phyloP scores from a whole-genome alignment of 2,329 filamentous ascomycete genomes.

The Neofusicoccum cordaticola region DNA sequence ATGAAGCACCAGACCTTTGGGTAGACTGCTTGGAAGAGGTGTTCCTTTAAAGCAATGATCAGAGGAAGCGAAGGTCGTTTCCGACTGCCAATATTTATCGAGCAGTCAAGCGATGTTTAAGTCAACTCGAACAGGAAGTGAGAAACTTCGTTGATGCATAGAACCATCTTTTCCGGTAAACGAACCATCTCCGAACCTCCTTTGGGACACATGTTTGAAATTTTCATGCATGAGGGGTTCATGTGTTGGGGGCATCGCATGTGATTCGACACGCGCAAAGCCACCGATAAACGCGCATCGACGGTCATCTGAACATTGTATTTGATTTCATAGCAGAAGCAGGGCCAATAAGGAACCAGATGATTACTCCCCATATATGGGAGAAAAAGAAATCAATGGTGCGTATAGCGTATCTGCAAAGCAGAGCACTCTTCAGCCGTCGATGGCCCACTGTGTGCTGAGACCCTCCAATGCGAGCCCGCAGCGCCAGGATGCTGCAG shows the following conservation, averaged over 20 bases:
- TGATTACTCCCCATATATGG: not conserved
- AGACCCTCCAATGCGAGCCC: not conserved
- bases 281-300: not conserved
- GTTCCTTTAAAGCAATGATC: no score
- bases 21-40: no score
- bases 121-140: no score
- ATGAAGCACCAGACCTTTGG: no score
- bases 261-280: not conserved
- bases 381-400: not conserved
- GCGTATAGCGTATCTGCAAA: not conserved
- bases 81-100: no score
- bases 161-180: not conserved
- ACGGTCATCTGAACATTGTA: not conserved
- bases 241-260: not conserved
- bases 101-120: no score
- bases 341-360: not conserved
- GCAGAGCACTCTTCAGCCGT: not conserved
- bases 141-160: no score
- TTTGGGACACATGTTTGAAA: not conserved
- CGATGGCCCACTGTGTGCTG: not conserved
- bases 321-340: not conserved
- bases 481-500: not conserved
- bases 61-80: no score
- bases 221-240: not conserved
- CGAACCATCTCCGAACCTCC: not conserved